Percentiles rank a stretch among this genome's conserved stretches.
These are phyloP conservation scores for Jamesozyma piceae DNA, from an alignment of 805 yeast species.

Conservation along the genomic window DNA sequence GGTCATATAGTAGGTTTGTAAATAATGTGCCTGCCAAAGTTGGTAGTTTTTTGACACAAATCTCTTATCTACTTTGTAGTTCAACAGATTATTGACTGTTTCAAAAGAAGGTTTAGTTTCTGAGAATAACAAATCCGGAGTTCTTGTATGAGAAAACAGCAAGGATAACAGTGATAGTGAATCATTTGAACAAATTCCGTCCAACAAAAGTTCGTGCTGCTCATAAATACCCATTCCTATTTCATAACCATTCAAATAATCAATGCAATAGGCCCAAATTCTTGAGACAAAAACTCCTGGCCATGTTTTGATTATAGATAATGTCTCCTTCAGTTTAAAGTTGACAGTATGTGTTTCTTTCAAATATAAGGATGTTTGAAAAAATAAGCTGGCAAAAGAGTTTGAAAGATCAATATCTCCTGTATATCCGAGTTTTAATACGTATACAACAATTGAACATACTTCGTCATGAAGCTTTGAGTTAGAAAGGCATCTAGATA, in stretches of 20 bases:
- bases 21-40: background rate
- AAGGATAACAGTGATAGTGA: slow-evolving; percentile 13
- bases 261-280: slow-evolving; percentile 11
- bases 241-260: slow-evolving; percentile 8
- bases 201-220: slow-evolving; percentile 8
- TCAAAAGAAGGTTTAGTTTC: background rate
- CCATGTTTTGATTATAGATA: background rate
- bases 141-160: slow-evolving; percentile 9
- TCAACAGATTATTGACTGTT: background rate
- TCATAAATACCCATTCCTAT: slow-evolving; percentile 1
- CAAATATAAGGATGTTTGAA: background rate
- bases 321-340: background rate
- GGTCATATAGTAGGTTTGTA: background rate
- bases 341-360: background rate
- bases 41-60: background rate
- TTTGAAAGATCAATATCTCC: slow-evolving; percentile 4
- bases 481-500: slow-evolving; percentile 10
- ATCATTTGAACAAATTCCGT: slow-evolving; percentile 2
- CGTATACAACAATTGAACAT: slow-evolving; percentile 5
- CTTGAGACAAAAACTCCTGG: background rate
- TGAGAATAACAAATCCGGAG: slow-evolving; percentile 4
- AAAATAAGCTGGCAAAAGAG: slow-evolving; percentile 11
- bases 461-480: slow-evolving; percentile 12
- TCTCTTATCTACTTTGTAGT: background rate
- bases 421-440: slow-evolving; percentile 6